phyloP scores from a whole-genome alignment of 495 filamentous ascomycete genomes.

The Aeminium ludgeri region DNA sequence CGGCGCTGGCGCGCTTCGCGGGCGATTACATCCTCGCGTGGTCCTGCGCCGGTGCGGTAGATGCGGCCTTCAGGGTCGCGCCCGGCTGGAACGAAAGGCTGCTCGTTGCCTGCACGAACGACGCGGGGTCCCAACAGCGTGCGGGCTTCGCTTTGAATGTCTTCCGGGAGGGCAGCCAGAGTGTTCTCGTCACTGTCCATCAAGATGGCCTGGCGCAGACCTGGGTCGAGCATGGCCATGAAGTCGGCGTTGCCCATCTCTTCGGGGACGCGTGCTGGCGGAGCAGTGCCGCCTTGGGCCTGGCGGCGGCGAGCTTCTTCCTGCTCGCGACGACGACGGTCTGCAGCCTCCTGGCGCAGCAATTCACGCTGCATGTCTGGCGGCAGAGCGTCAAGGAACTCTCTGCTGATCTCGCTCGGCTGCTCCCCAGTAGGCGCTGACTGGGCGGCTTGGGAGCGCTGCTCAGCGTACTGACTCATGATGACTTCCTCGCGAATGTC shows the following conservation, averaged over 20 bases:
- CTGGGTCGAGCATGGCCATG: constrained; percentile 74
- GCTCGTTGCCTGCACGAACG: too few species aligned
- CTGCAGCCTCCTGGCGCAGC: constrained; percentile 71
- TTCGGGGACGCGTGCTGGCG: constrained; percentile 34
- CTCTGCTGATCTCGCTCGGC: constrained; percentile 73
- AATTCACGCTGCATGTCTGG: constrained; percentile 79
- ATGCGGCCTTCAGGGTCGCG: background rate
- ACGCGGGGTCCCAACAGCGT: constrained; percentile 42
- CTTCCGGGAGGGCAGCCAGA: constrained; percentile 66
- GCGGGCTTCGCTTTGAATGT: constrained; percentile 72
- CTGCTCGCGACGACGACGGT: constrained; percentile 76
- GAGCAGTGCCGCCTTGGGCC: constrained; percentile 23
- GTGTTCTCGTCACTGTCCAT: constrained; percentile 84
- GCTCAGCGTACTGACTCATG: constrained; percentile 64
- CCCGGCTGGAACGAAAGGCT: background rate
- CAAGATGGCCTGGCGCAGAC: constrained; percentile 67
- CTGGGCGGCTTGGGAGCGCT: constrained; percentile 62
- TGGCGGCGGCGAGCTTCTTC: constrained; percentile 49
- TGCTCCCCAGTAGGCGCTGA: constrained; percentile 66
- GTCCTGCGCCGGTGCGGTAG: background rate
- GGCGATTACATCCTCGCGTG: background rate
- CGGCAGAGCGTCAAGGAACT: constrained; percentile 87
- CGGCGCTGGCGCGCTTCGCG: constrained; percentile 35
- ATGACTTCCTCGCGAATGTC: constrained; percentile 92
- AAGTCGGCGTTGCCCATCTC: constrained; percentile 93